These are phyloP conservation scores for Verticillium dahliae DNA, from an alignment of 2,329 filamentous ascomycete species.

Conservation along the genomic window DNA sequence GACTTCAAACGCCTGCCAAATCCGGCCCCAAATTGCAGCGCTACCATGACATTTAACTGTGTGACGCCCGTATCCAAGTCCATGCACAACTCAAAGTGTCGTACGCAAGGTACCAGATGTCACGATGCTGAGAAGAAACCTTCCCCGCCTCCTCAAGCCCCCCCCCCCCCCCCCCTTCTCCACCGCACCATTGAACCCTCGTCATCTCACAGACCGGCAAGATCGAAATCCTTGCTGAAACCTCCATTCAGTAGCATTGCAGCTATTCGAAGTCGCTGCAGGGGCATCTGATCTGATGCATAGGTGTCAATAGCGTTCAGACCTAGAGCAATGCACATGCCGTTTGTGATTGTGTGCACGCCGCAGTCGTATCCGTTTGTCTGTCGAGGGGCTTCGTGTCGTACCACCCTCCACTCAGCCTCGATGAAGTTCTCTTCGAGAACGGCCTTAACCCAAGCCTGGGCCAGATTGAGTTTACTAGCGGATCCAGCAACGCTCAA, in stretches of 20 bases:
- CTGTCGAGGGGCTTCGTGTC: constrained; percentile 48
- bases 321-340: constrained; percentile 53
- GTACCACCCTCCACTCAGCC: constrained; percentile 52
- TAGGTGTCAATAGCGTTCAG: constrained; percentile 45
- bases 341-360: constrained; percentile 70
- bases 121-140: too few relatives aligned
- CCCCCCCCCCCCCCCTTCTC: too few relatives aligned
- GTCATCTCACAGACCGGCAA: constrained; percentile 26
- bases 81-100: background rate
- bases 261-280: constrained; percentile 57
- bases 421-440: constrained; percentile 48
- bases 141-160: too few relatives aligned
- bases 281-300: constrained; percentile 44
- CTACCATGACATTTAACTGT: background rate
- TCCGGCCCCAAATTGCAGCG: background rate
- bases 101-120: too few relatives aligned
- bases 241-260: constrained; percentile 61
- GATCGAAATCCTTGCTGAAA: constrained; percentile 53
- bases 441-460: constrained; percentile 51
- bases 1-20: background rate
- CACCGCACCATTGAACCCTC: background rate
- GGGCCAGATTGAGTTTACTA: constrained; percentile 32
- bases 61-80: background rate
- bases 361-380: constrained; percentile 68
- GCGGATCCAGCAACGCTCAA: constrained; percentile 37